Base-by-base conservation (phyloP, 2,329 filamentous ascomycete species). In the Teratosphaeria destructans region DNA sequence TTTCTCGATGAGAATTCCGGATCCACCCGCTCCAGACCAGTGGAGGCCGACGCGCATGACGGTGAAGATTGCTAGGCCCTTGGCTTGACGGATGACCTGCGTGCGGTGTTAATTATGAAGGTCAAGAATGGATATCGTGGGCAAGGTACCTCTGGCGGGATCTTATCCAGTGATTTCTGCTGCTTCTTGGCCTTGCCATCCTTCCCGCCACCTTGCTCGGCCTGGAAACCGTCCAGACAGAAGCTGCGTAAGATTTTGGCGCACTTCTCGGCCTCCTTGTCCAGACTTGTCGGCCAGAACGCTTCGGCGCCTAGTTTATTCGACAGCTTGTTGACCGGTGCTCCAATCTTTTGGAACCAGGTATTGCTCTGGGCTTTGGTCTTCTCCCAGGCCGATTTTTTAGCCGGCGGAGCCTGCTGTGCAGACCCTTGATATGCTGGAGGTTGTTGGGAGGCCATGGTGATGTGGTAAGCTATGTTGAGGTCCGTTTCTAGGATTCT, bases 1-100 rank as follows among this genome's bases (percentile, higher is more conserved):
- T 66, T 90, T 84, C 23, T 86, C 90, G 60, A 96, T 85, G 52
- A 96, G 79, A 52, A 96, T 83, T 56, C 92, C 92, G 61, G 89
- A 92, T 52, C 92, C 92, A 43, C 92, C 91, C 11, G 91, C 91
- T 55, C 92, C 91, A 53, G 89, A 92, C 67, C 95, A 82, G 88
- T 91, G 95, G 37, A 96, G 78, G 19, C 92, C 92, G 16, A 89
- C 91, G 61, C 92, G 86, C 90, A 96, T 95, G 49, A 90, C 94
- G 0, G 92, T 96, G 76, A 96, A 96, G 64, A 96, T 88, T 59
- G 90, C 91, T 59, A 96, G 82, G 16, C 90, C 92, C 65, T 92
- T 89, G 37, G 90, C 90, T 74, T 93, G 89, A 71, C 89, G 85
- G 66, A 96, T 90, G 61, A 96, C 89, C 70, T 77, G 82, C 11